phyloP scores from a whole-genome alignment of 83 land plant species.

The Larix sibirica region DNA sequence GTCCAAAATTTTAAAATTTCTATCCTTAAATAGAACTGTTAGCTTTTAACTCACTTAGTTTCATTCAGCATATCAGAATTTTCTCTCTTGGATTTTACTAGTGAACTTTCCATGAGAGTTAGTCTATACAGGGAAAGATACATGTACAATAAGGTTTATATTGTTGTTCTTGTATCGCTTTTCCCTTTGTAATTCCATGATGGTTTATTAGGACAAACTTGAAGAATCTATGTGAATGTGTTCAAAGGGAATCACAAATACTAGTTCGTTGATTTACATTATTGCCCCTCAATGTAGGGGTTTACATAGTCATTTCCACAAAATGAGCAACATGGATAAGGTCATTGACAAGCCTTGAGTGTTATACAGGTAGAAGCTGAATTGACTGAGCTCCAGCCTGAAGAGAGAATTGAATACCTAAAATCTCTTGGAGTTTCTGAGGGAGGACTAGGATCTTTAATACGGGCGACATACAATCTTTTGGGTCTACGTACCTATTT shows the following conservation, averaged over 20 bases:
- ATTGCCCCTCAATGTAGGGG: neutral
- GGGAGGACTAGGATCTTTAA: constrained; percentile 95
- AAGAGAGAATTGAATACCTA: constrained; percentile 82
- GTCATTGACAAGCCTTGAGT: neutral
- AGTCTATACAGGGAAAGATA: neutral
- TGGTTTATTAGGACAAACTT: neutral
- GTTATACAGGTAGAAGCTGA: constrained; percentile 87
- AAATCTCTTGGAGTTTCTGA: constrained; percentile 90
- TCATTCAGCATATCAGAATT: no score
- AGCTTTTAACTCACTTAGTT: no score
- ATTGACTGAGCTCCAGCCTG: constrained; percentile 89
- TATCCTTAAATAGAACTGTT: no score
- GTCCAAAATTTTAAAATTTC: no score
- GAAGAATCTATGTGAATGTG: neutral
- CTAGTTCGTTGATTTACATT: neutral
- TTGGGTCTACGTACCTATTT: constrained; percentile 95
- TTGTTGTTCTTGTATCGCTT: neutral
- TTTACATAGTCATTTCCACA: neutral
- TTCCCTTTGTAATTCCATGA: neutral
- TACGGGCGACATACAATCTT: constrained; percentile 84
- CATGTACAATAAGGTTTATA: neutral
- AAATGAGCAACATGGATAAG: neutral
- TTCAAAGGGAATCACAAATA: neutral
- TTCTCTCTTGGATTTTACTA: no score
- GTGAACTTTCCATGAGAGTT: no score